phyloP scores from a whole-genome alignment of 1,139 yeast genomes.

The Saccharomyces hybrid region DNA sequence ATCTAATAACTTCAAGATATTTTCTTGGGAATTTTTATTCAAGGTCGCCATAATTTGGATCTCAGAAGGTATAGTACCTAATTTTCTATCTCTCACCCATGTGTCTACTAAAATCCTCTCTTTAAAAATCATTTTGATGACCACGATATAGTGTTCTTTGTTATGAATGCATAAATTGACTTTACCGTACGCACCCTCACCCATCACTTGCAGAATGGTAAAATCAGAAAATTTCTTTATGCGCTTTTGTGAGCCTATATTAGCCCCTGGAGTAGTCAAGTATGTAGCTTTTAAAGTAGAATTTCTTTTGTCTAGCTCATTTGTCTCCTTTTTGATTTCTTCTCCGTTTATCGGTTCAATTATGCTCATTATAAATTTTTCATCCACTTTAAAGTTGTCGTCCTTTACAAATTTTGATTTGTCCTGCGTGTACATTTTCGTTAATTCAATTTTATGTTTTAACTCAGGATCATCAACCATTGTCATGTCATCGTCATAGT shows the following conservation, averaged over 20 bases:
- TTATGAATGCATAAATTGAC: constrained; percentile 72
- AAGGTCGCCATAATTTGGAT: constrained; percentile 82
- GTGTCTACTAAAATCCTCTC: constrained; percentile 90
- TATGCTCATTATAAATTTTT: constrained; percentile 6
- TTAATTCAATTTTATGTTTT: constrained; percentile 20
- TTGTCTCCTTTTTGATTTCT: not conserved
- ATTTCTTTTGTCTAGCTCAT: not conserved
- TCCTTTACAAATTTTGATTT: constrained; percentile 27
- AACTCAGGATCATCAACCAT: constrained; percentile 18
- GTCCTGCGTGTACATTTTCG: constrained; percentile 24
- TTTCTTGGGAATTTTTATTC: constrained; percentile 69
- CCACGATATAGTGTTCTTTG: constrained; percentile 50
- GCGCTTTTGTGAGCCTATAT: constrained; percentile 52
- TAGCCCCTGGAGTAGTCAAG: constrained; percentile 11
- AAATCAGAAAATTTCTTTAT: constrained; percentile 67
- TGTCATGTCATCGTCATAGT: not conserved
- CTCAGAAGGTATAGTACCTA: constrained; percentile 91
- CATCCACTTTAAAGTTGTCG: constrained; percentile 28
- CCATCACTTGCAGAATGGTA: constrained; percentile 63
- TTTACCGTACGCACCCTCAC: constrained; percentile 94
- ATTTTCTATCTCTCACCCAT: constrained; percentile 84
- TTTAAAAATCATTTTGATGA: constrained; percentile 80
- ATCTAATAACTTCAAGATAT: constrained; percentile 73
- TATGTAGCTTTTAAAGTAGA: constrained; percentile 9
- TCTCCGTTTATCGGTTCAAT: not conserved